phyloP scores from a whole-genome alignment of 768 basidiomycete species.

The Leccinum longicurvipes region DNA sequence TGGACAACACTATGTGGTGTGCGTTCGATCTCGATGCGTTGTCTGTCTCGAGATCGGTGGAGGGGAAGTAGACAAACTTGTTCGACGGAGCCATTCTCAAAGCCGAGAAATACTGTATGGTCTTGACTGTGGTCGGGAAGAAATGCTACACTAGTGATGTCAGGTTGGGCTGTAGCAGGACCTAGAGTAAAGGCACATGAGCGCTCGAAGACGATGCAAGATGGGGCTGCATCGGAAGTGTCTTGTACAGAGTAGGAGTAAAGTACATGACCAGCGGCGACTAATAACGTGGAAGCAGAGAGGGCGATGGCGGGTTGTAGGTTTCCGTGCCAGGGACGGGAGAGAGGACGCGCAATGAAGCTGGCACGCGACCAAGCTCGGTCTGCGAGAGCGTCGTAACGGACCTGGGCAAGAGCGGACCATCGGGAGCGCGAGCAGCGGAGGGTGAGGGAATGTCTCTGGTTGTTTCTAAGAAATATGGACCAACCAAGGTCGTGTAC shows the following conservation, averaged over 20 bases:
- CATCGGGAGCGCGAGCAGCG: constrained; percentile 41
- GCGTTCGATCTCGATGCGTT: constrained; percentile 20
- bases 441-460: constrained; percentile 54
- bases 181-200: constrained; percentile 37
- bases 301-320: constrained; percentile 56
- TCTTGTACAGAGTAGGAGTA: constrained; percentile 52
- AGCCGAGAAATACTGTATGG: constrained; percentile 51
- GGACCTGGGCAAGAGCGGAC: constrained; percentile 42
- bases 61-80: constrained; percentile 36
- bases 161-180: constrained; percentile 31
- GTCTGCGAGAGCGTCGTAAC: constrained; percentile 54
- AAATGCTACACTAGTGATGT: constrained; percentile 56
- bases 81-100: constrained; percentile 57
- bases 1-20: constrained; percentile 23
- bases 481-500: constrained; percentile 63
- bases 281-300: constrained; percentile 51
- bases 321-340: constrained; percentile 54
- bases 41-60: constrained; percentile 3
- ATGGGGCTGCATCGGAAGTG: constrained; percentile 31
- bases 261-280: constrained; percentile 58
- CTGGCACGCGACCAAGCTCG: constrained; percentile 45
- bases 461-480: constrained; percentile 46
- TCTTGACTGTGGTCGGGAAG: constrained; percentile 43
- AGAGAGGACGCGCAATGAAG: constrained; percentile 65
- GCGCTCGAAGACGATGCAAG: constrained; percentile 48